Percentiles rank a stretch among this genome's conserved stretches.
Evolutionary conservation across 352 stramenopile species (phyloP).

Genomic region (Labyrinthula sp.): DNA sequence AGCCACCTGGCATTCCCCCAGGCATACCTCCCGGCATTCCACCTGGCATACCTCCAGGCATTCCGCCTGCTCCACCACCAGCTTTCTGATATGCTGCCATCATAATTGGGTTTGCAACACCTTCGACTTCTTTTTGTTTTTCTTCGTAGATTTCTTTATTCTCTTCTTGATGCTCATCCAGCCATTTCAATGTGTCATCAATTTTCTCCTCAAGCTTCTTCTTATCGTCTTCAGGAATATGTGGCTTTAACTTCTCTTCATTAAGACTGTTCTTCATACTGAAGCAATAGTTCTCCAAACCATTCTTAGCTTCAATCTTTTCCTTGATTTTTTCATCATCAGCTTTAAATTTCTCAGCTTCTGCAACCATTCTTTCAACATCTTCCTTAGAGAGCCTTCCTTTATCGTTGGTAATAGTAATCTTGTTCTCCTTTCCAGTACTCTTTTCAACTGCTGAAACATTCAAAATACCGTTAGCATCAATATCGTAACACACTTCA

Average conservation of each 20-base stretch:
- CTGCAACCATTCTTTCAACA: constrained; percentile 69
- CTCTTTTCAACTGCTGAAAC: constrained; percentile 50
- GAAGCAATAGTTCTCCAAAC: constrained; percentile 65
- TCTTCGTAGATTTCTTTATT: constrained; percentile 76
- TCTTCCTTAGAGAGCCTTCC: constrained; percentile 63
- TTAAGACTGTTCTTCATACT: constrained; percentile 51
- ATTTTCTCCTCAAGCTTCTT: constrained; percentile 42
- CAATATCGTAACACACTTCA: constrained; percentile 70
- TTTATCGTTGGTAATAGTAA: constrained; percentile 80
- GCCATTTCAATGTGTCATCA: constrained; percentile 57
- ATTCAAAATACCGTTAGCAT: constrained; percentile 42
- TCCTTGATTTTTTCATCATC: constrained; percentile 52
- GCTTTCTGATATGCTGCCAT: constrained; percentile 38
- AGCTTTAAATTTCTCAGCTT: constrained; percentile 67
- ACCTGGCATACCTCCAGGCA: constrained; percentile 42
- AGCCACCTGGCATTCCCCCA: constrained; percentile 28
- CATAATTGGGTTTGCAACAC: constrained; percentile 35
- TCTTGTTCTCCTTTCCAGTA: constrained; percentile 73
- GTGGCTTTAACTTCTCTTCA: constrained; percentile 50
- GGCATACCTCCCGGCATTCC: constrained; percentile 43
- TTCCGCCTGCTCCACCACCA: constrained; percentile 34
- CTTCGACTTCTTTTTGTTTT: constrained; percentile 68
- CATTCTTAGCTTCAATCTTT: constrained; percentile 53
- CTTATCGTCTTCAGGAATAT: constrained; percentile 49
- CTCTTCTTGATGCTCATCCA: constrained; percentile 53